A percentile compares a stretch with the other conserved stretches of the same genome.
These are phyloP conservation scores for Mycena citricolor DNA, from an alignment of 1,284 basidiomycete species.

Conservation along the genomic window DNA sequence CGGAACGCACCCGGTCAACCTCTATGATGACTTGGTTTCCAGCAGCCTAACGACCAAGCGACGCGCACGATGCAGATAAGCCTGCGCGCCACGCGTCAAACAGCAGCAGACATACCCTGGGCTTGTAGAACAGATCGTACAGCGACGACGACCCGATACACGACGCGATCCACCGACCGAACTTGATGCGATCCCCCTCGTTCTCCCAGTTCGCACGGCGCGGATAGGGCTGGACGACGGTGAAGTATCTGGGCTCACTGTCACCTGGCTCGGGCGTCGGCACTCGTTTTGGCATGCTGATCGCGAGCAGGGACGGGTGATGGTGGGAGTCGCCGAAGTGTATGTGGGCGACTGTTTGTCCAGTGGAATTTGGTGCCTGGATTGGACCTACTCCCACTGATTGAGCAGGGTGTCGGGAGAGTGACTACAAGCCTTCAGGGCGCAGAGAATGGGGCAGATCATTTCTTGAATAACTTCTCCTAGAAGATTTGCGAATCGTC, in stretches of 20 bases:
- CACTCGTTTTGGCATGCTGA: slow-evolving; percentile 63
- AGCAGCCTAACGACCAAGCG: slow-evolving; percentile 42
- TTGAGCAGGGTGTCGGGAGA: too few relatives aligned
- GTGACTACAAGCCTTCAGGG: too few relatives aligned
- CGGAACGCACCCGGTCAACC: slow-evolving; percentile 38
- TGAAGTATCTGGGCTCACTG: slow-evolving; percentile 57
- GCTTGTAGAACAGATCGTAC: slow-evolving; percentile 58
- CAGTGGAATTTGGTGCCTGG: too few relatives aligned
- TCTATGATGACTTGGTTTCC: slow-evolving; percentile 61
- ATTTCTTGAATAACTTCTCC: too few relatives aligned
- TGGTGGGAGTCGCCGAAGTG: too few relatives aligned
- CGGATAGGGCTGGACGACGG: slow-evolving; percentile 61
- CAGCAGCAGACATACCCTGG: slow-evolving; percentile 44
- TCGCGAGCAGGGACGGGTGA: too few relatives aligned
- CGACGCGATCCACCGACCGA: slow-evolving; percentile 63
- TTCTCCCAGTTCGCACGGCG: slow-evolving; percentile 51
- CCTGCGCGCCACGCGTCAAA: neutral
- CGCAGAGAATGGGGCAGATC: too few relatives aligned
- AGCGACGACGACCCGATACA: slow-evolving; percentile 47
- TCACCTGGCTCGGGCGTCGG: slow-evolving; percentile 52
- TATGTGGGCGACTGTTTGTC: too few relatives aligned
- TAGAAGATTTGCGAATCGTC: too few relatives aligned
- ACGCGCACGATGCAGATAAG: slow-evolving; percentile 1
- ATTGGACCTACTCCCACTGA: too few relatives aligned
- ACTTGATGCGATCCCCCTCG: slow-evolving; percentile 44